Evolutionary conservation across 345 rosid species (phyloP).

Genomic region (Diplotaxis tenuifolia): DNA sequence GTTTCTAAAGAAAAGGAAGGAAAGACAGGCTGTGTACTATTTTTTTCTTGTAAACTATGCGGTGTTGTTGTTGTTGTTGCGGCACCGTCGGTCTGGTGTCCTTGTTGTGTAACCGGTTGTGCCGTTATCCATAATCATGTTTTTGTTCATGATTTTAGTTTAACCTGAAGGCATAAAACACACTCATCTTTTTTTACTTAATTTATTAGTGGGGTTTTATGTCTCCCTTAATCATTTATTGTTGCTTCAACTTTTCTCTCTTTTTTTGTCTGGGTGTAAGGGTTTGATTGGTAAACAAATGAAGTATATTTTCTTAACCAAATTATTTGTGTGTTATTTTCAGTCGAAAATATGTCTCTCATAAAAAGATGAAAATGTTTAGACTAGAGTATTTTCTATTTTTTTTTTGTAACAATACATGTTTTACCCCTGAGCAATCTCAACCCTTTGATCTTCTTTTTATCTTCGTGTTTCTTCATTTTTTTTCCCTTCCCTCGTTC

Average conservation of each 20-base stretch:
- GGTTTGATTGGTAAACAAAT: background rate
- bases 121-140: background rate
- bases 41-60: background rate
- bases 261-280: background rate
- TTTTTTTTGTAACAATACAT: too few species aligned
- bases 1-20: background rate
- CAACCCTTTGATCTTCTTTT: too few species aligned
- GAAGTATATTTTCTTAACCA: background rate
- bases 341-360: background rate
- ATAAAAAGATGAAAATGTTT: background rate
- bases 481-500: too few species aligned
- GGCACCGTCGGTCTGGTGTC: conserved; percentile 1
- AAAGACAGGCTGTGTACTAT: conserved; percentile 32
- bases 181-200: background rate
- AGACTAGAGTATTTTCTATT: too few species aligned
- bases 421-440: too few species aligned
- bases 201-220: conserved; percentile 4
- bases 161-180: background rate
- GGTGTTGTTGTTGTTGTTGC: conserved; percentile 27
- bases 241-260: background rate
- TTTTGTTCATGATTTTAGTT: background rate
- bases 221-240: conserved; percentile 3
- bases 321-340: background rate
- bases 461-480: too few species aligned
- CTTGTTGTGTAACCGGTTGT: background rate